A percentile compares a stretch with the other conserved stretches of the same genome.
Conservation (phyloP, 768 basidiomycete genomes). For the Russula compacta region DNA sequence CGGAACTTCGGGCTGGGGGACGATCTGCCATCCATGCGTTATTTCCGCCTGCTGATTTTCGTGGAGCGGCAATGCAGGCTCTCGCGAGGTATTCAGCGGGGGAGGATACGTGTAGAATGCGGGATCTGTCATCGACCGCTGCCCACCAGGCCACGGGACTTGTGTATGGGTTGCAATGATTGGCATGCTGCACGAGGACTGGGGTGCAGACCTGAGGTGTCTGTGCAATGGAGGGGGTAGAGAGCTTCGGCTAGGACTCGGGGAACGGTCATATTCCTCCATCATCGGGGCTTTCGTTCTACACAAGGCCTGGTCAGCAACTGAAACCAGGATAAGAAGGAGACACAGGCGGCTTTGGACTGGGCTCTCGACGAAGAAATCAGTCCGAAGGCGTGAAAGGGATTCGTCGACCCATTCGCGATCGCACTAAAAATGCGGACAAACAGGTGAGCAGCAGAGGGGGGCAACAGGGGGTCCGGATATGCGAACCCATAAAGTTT, state of each 20-base stretch:
- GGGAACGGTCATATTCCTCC: conserved; percentile 12
- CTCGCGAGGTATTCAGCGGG: conserved; percentile 12
- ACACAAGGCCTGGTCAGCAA: neutral
- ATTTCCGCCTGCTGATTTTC: neutral
- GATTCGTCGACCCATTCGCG: conserved; percentile 12
- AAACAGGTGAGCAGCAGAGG: conserved; percentile 2
- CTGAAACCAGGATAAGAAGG: neutral
- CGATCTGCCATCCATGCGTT: conserved; percentile 2
- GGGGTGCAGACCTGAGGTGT: conserved; percentile 29
- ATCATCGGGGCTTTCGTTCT: conserved; percentile 6
- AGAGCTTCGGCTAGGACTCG: conserved; percentile 33
- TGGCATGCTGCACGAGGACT: conserved; percentile 6
- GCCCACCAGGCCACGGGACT: conserved; percentile 2
- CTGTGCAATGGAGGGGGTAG: conserved; percentile 44
- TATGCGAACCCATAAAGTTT: conserved; percentile 26
- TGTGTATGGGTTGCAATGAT: neutral
- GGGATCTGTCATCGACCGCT: conserved; percentile 21
- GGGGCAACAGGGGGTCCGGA: conserved; percentile 16
- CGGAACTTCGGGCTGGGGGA: conserved; percentile 3
- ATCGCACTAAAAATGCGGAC: conserved; percentile 1
- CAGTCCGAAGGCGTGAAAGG: conserved; percentile 12
- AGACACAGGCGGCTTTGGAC: neutral
- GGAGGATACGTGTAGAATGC: conserved; percentile 23
- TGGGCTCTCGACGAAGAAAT: conserved; percentile 11
- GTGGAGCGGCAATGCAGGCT: neutral